A percentile compares a stretch with the other conserved stretches of the same genome.
Conservation (phyloP, 2,329 filamentous ascomycete species). For the Orbilia ellipsospora region DNA sequence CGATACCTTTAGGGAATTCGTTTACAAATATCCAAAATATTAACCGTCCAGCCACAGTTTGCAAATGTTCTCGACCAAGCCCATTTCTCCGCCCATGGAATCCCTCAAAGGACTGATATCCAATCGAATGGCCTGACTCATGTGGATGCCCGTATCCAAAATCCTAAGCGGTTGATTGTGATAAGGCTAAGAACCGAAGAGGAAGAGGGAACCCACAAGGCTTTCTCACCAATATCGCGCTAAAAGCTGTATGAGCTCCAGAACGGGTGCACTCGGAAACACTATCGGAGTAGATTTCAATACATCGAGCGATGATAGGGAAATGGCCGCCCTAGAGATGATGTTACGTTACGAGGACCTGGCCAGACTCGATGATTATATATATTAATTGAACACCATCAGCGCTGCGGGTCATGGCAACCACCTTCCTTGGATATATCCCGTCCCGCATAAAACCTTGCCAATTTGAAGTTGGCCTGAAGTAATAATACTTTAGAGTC, state of each 20-base stretch:
- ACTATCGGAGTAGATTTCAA: slow-evolving; percentile 40
- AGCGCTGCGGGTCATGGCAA: neutral
- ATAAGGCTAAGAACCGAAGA: slow-evolving; percentile 22
- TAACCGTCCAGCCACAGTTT: neutral
- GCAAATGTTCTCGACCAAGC: neutral
- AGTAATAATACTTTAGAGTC: neutral
- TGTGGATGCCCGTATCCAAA: neutral
- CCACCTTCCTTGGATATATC: slow-evolving; percentile 23
- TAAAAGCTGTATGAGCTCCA: slow-evolving; percentile 4
- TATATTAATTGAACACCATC: slow-evolving; percentile 27
- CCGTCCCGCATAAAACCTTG: slow-evolving; percentile 41
- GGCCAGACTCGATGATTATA: no score
- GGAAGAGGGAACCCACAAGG: slow-evolving; percentile 20
- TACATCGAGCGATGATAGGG: slow-evolving; percentile 15
- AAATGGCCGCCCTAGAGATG: neutral
- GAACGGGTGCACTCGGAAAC: slow-evolving; percentile 51
- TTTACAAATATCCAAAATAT: no score
- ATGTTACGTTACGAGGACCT: no score
- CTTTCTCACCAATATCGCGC: slow-evolving; percentile 15
- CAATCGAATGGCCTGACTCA: slow-evolving; percentile 14
- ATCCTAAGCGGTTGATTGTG: slow-evolving; percentile 18
- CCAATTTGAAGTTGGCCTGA: neutral
- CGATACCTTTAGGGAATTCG: no score
- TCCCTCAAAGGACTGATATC: slow-evolving; percentile 3
- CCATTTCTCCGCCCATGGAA: no score